phyloP scores from a whole-genome alignment of 1,284 basidiomycete genomes.

The Volvariella volvacea region DNA sequence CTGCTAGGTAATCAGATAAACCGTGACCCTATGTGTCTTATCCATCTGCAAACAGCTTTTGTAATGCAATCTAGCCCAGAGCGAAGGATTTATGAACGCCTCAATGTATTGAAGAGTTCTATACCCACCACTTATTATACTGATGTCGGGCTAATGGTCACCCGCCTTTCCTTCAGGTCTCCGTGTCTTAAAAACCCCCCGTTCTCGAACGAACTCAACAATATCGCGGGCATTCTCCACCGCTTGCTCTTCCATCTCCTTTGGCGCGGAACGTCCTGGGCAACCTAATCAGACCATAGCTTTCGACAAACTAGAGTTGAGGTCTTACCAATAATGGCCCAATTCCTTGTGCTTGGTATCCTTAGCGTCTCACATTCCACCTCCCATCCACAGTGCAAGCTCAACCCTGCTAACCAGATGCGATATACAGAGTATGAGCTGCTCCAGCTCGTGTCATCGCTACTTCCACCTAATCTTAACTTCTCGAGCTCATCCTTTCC shows the following conservation, averaged over 20 bases:
- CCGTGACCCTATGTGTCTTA: no score
- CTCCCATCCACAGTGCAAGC: slow-evolving; percentile 74
- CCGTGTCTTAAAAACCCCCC: slow-evolving; percentile 63
- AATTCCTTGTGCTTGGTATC: slow-evolving; percentile 90
- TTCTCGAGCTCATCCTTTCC: neutral
- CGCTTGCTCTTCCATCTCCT: slow-evolving; percentile 22
- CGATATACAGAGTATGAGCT: slow-evolving; percentile 78
- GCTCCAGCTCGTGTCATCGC: slow-evolving; percentile 21
- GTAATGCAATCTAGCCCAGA: no score
- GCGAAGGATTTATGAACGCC: no score
- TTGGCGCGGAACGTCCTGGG: neutral
- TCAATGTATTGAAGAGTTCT: no score
- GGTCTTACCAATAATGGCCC: slow-evolving; percentile 78
- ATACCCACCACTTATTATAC: no score
- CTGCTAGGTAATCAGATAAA: no score
- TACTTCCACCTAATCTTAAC: slow-evolving; percentile 42
- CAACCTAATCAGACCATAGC: neutral
- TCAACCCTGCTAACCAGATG: slow-evolving; percentile 73
- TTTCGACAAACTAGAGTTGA: neutral
- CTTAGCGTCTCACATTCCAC: slow-evolving; percentile 82
- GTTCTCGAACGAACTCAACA: slow-evolving; percentile 39
- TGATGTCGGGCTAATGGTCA: slow-evolving; percentile 29
- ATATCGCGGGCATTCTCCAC: slow-evolving; percentile 37
- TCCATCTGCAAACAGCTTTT: no score
- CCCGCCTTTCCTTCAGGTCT: slow-evolving; percentile 64